Percentiles rank a stretch among this genome's conserved stretches.
These are phyloP conservation scores for Fomes fomentarius DNA, from an alignment of 1,284 basidiomycete genomes.

Conservation along the genomic window DNA sequence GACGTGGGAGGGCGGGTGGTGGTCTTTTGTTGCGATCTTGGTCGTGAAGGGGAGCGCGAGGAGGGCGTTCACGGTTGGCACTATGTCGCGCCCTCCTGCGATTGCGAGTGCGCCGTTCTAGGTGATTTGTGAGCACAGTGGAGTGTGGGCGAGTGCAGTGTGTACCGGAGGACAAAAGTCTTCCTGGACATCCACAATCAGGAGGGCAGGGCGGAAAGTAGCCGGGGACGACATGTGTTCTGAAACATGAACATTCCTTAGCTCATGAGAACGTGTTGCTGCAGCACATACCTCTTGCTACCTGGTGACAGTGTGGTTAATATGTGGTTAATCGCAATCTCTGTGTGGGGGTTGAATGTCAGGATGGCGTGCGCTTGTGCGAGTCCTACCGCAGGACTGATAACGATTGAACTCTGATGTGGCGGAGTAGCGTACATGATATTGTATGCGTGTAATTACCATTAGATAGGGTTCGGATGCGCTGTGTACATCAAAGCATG, in stretches of 20 bases:
- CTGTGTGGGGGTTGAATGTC: too few species aligned
- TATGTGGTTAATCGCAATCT: too few species aligned
- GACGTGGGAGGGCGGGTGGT: slow-evolving; percentile 61
- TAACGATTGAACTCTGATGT: too few species aligned
- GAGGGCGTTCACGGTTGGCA: slow-evolving; percentile 49
- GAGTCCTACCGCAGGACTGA: too few species aligned
- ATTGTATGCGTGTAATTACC: not conserved
- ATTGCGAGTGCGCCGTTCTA: slow-evolving; percentile 59
- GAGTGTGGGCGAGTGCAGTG: too few species aligned
- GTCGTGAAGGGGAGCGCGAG: slow-evolving; percentile 43
- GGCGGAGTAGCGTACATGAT: too few species aligned
- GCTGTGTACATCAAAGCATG: not conserved
- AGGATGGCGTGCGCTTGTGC: too few species aligned
- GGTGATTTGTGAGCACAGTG: too few species aligned
- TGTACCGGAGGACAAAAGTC: slow-evolving; percentile 65
- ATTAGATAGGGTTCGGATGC: not conserved
- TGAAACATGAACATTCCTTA: too few species aligned
- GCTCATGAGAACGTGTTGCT: not conserved
- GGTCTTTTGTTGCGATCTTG: slow-evolving; percentile 51
- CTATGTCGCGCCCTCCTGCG: slow-evolving; percentile 45
- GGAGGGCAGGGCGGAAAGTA: slow-evolving; percentile 40
- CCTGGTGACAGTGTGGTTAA: too few species aligned
- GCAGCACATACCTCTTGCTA: too few species aligned
- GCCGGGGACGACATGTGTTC: slow-evolving; percentile 4
- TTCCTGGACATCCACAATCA: slow-evolving; percentile 64